A percentile compares a stretch with the other conserved stretches of the same genome.
These are phyloP conservation scores for Metarhizium guizhouense DNA, from an alignment of 2,329 filamentous ascomycete genomes.

Conservation along the genomic window DNA sequence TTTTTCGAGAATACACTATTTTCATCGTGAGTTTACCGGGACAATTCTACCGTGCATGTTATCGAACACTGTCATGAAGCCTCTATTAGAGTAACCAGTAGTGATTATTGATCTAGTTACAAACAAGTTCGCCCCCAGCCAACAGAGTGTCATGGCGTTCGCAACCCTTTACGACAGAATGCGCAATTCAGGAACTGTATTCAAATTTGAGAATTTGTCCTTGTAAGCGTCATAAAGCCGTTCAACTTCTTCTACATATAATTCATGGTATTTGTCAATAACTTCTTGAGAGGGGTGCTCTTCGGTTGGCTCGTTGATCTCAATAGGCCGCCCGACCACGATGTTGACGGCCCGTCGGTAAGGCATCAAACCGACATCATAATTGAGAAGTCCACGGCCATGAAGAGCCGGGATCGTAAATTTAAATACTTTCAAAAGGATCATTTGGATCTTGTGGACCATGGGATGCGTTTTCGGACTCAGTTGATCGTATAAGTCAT, in stretches of 20 bases:
- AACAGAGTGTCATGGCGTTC: not conserved
- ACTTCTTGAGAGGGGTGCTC: slow-evolving; percentile 60
- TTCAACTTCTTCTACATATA: slow-evolving; percentile 69
- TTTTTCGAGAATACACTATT: too few species aligned
- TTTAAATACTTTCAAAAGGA: slow-evolving; percentile 76
- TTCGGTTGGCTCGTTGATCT: slow-evolving; percentile 49
- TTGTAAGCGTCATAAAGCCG: slow-evolving; percentile 71
- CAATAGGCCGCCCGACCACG: slow-evolving; percentile 77
- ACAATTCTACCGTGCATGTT: too few species aligned
- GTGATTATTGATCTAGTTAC: not conserved
- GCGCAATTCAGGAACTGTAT: slow-evolving; percentile 53
- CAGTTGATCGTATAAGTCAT: slow-evolving; percentile 90
- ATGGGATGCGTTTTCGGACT: slow-evolving; percentile 66
- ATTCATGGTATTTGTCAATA: slow-evolving; percentile 68
- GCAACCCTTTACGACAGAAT: slow-evolving; percentile 44
- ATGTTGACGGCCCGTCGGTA: slow-evolving; percentile 83
- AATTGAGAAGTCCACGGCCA: slow-evolving; percentile 90
- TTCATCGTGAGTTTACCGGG: too few species aligned
- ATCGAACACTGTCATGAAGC: too few species aligned
- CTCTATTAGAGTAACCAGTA: not conserved
- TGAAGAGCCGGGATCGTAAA: slow-evolving; percentile 91
- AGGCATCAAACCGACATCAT: slow-evolving; percentile 93
- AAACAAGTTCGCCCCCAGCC: not conserved
- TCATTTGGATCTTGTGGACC: slow-evolving; percentile 73
- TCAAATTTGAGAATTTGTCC: slow-evolving; percentile 58